Conservation (phyloP, 306 rosid species). For the Coriaria nepalensis region DNA sequence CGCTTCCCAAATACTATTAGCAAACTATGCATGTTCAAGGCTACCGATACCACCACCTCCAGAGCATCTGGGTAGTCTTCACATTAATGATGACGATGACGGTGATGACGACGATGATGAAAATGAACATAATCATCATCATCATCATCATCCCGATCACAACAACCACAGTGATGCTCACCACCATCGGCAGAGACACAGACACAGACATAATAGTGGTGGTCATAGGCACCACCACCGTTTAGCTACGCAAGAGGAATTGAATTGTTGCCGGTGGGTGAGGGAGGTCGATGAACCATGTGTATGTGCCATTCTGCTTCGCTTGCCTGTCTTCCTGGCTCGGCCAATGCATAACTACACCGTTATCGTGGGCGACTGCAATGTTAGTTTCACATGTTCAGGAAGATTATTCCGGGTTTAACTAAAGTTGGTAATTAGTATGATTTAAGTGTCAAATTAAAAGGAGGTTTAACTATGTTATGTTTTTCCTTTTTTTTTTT, state of each 20-base stretch:
- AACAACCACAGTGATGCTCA: neutral
- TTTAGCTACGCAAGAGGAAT: neutral
- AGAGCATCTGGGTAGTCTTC: neutral
- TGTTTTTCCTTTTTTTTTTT: too few species aligned
- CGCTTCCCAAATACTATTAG: constrained; percentile 10
- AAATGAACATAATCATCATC: too few species aligned
- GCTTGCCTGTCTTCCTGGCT: constrained; percentile 5
- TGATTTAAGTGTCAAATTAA: neutral
- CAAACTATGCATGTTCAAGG: constrained; percentile 11
- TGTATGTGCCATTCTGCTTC: constrained; percentile 6
- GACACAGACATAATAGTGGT: neutral
- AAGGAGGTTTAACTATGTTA: neutral
- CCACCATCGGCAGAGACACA: neutral
- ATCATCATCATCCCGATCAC: neutral
- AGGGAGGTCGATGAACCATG: constrained; percentile 8
- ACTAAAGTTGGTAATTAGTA: neutral
- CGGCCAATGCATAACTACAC: constrained; percentile 8
- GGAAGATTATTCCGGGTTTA: neutral
- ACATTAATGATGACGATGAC: neutral
- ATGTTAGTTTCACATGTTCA: constrained; percentile 2
- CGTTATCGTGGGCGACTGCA: constrained; percentile 3
- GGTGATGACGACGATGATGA: neutral
- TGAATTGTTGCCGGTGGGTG: constrained; percentile 14
- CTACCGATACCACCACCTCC: constrained; percentile 5
- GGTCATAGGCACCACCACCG: neutral